Base-by-base conservation (phyloP, 768 basidiomycete genomes). In the Porphyrellus cyaneotinctus region DNA sequence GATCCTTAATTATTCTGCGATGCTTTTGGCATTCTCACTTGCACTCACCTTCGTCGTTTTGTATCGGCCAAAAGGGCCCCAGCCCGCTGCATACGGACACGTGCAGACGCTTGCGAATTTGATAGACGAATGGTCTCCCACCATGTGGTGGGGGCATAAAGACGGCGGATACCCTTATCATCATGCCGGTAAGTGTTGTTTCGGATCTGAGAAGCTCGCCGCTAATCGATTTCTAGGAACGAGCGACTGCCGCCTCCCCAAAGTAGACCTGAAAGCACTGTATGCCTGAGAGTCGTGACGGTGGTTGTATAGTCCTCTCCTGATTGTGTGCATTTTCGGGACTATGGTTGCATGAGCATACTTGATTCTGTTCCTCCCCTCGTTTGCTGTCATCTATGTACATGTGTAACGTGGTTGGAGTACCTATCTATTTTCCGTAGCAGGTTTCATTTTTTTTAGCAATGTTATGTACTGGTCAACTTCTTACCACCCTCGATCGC, bases 71-170 rank as follows among this genome's bases (percentile, higher is more conserved):
- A 52, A 37, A 17, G 68, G 68, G 3, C 56, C 60, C 0, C 70
- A 71, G 33, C 70, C 64, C 0, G 65, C 62, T 5, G 57, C 65
- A n/a, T 72, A 71, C 24, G 68, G 70, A 3, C 69, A 71, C 20
- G 44, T 72, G 2, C 65, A 70, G 42, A 72, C 67, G 15, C 60
- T 72, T 15, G 68, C 64, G 3, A 69, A 71, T 43, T 50, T 71
- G 50, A 58, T 70, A 32, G 71, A 72, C 49, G 68, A 72, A n/a
- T 67, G 71, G 71, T 66, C 67, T n/a, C 51, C 60, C 1, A 64
- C 52, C 8, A 65, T 70, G 57, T 64, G 67, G 67, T 69, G 68
- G 62, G 68, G 63, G 17, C 57, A 59, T 20, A 69, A 67, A n/a
- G 37, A 39, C 1, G 30, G 14, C 13, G 52, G 56, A 31, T 47